Percentiles rank a stretch among this genome's conserved stretches.
These are phyloP conservation scores for Fusarium nelsonii DNA, from an alignment of 2,329 filamentous ascomycete genomes.

Conservation along the genomic window DNA sequence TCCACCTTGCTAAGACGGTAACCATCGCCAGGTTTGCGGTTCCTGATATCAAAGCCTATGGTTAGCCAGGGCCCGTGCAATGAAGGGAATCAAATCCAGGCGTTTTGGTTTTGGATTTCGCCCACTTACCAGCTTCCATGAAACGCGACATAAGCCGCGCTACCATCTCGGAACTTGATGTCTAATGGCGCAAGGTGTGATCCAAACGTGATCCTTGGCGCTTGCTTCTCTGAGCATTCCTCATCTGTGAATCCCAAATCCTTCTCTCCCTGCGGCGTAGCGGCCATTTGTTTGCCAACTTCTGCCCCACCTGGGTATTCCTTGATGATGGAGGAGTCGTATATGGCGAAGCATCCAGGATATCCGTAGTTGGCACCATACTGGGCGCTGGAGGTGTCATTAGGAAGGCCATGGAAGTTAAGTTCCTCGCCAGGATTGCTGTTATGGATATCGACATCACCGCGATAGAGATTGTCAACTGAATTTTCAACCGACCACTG, in stretches of 20 bases:
- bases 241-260: conserved; percentile 21
- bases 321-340: conserved; percentile 5
- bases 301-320: background rate
- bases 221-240: conserved; percentile 15
- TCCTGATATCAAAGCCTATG: background rate
- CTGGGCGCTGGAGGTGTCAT: conserved; percentile 5
- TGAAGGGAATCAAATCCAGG: no score
- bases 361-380: conserved; percentile 20
- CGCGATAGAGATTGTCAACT: conserved; percentile 17
- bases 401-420: conserved; percentile 15
- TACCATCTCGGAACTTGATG: conserved; percentile 10
- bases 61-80: background rate
- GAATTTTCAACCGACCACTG: conserved; percentile 25
- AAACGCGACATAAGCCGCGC: conserved; percentile 10
- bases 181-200: conserved; percentile 17
- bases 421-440: conserved; percentile 20
- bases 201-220: conserved; percentile 2
- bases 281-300: conserved; percentile 16
- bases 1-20: conserved; percentile 17
- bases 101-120: no score
- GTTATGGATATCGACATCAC: conserved; percentile 9
- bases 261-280: background rate
- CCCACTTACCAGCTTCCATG: conserved; percentile 15
- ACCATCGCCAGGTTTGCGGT: conserved; percentile 15
- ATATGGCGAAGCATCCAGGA: conserved; percentile 17